Conservation (phyloP, 371 early-diverging fungal species). For the Batkoa obscura region DNA sequence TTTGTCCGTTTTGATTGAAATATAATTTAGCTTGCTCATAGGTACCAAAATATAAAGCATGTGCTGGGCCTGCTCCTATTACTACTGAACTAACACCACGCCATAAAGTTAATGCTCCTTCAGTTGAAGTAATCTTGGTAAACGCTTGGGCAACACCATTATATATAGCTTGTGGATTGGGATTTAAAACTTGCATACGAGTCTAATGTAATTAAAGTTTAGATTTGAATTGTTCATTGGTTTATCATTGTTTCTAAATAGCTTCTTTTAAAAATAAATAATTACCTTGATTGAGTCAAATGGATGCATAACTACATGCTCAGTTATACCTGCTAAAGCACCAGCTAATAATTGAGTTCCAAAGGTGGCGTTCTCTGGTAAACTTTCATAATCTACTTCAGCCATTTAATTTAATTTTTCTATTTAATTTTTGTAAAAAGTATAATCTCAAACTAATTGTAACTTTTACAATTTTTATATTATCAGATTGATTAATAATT, state of each 20-base stretch:
- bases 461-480: no score
- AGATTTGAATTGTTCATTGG: background rate
- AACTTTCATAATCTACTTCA: constrained; percentile 62
- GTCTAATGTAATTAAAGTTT: constrained; percentile 27
- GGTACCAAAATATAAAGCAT: constrained; percentile 86
- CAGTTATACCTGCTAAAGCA: constrained; percentile 89
- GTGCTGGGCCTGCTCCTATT: constrained; percentile 88
- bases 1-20: constrained; percentile 34
- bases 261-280: background rate
- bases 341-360: constrained; percentile 74
- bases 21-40: constrained; percentile 75
- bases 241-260: no score
- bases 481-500: no score
- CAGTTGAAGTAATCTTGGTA: constrained; percentile 38
- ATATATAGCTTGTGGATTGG: constrained; percentile 34
- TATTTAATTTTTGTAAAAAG: no score
- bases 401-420: constrained; percentile 2
- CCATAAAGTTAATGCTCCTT: constrained; percentile 64
- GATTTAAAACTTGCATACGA: constrained; percentile 64
- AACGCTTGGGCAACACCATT: constrained; percentile 35
- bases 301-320: constrained; percentile 90
- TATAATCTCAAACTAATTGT: no score
- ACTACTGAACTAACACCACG: constrained; percentile 81
- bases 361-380: constrained; percentile 56
- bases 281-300: constrained; percentile 82